phyloP scores from a whole-genome alignment of 1,284 basidiomycete genomes.

The Melampsora larici-populina region DNA sequence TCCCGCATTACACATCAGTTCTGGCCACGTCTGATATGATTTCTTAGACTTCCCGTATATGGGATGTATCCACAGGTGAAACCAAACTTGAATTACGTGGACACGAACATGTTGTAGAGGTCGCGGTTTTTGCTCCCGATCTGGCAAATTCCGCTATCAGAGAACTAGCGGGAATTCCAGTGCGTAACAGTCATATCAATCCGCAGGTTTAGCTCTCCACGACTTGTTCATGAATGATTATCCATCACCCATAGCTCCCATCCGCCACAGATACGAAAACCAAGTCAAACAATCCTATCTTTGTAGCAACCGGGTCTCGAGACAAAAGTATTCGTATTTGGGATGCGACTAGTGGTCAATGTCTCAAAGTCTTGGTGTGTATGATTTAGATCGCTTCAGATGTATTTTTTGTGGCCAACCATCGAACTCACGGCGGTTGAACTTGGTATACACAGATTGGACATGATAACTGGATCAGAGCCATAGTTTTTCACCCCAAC shows the following conservation, averaged over 20 bases:
- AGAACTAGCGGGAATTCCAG: constrained; percentile 68
- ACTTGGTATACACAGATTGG: constrained; percentile 6
- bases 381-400: not conserved
- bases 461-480: constrained; percentile 81
- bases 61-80: constrained; percentile 72
- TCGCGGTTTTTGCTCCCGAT: constrained; percentile 74
- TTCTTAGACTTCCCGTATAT: constrained; percentile 71
- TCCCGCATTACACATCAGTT: constrained; percentile 32
- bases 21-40: not conserved
- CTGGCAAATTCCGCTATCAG: constrained; percentile 70
- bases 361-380: constrained; percentile 63
- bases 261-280: constrained; percentile 10
- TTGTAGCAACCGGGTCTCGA: constrained; percentile 74
- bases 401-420: not conserved
- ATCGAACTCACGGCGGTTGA: constrained; percentile 15
- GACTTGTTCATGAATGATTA: not conserved
- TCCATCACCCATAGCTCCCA: not conserved
- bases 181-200: not conserved
- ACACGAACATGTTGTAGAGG: constrained; percentile 82
- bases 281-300: constrained; percentile 53
- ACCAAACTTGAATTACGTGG: constrained; percentile 78
- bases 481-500: constrained; percentile 75
- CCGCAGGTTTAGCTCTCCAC: not conserved
- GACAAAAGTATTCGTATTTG: constrained; percentile 85
- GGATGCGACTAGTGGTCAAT: constrained; percentile 74